Evolutionary conservation across 2,329 filamentous ascomycete species (phyloP).

Genomic region (Elsinoe perseae): DNA sequence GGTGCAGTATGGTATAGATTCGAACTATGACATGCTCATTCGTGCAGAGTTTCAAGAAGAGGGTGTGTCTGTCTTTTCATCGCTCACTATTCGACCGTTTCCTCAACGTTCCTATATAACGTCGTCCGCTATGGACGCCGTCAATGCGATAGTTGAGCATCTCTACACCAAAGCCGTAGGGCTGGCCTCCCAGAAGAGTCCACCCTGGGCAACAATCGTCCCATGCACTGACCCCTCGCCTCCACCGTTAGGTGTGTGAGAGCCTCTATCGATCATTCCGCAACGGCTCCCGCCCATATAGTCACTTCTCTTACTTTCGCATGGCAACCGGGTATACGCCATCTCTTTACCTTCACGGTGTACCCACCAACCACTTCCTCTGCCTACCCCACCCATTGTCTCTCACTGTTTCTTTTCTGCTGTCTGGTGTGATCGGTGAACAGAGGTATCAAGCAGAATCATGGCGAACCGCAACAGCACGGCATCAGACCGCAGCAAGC

Average conservation of each 20-base stretch:
- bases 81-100: conserved; percentile 9
- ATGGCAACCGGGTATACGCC: conserved; percentile 14
- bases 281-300: conserved; percentile 15
- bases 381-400: conserved; percentile 10
- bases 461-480: conserved; percentile 14
- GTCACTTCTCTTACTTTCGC: conserved; percentile 10
- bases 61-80: conserved; percentile 11
- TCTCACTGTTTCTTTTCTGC: conserved; percentile 3
- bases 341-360: conserved; percentile 9
- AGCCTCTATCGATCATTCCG: conserved; percentile 16
- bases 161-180: conserved; percentile 11
- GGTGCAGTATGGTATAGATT: too few species aligned
- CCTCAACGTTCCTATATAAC: conserved; percentile 14
- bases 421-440: neutral
- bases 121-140: neutral
- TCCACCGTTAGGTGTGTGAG: conserved; percentile 1
- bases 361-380: neutral
- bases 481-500: conserved; percentile 8
- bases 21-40: neutral
- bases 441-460: neutral
- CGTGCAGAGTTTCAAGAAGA: neutral
- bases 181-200: conserved; percentile 1
- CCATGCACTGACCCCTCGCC: conserved; percentile 10
- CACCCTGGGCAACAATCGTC: conserved; percentile 10
- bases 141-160: conserved; percentile 1